Evolutionary conservation across 345 rosid genomes (phyloP).

Genomic region (Pugionium cornutum): DNA sequence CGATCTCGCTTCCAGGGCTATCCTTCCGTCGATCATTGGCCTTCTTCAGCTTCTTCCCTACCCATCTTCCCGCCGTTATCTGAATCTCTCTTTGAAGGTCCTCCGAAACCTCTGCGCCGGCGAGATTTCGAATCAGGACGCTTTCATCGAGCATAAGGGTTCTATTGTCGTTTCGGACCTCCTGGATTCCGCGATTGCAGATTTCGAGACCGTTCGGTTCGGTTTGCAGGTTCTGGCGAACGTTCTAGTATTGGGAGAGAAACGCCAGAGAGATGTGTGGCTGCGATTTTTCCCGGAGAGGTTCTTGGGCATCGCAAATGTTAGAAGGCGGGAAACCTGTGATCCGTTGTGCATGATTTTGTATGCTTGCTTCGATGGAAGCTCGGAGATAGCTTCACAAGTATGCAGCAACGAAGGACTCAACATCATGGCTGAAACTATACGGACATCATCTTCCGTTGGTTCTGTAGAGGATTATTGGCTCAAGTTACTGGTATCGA

Average conservation of each 20-base stretch:
- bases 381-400: constrained; percentile 40
- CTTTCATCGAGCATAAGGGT: constrained; percentile 55
- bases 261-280: constrained; percentile 67
- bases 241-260: constrained; percentile 62
- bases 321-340: constrained; percentile 49
- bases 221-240: constrained; percentile 72
- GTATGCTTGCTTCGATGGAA: constrained; percentile 64
- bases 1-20: constrained; percentile 57
- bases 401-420: constrained; percentile 55
- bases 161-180: constrained; percentile 39
- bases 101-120: constrained; percentile 83
- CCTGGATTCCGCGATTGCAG: constrained; percentile 34
- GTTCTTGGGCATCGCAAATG: constrained; percentile 49
- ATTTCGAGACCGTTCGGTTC: constrained; percentile 48
- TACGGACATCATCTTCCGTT: constrained; percentile 59
- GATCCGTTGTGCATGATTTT: constrained; percentile 81
- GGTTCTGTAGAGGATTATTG: constrained; percentile 70
- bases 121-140: constrained; percentile 53
- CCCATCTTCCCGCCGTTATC: constrained; percentile 37
- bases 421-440: constrained; percentile 46
- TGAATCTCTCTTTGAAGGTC: constrained; percentile 53
- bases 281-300: constrained; percentile 48
- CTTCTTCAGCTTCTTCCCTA: constrained; percentile 45
- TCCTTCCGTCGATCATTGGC: constrained; percentile 47
- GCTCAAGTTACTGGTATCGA: constrained; percentile 71